These are phyloP conservation scores for Polysphondylium violaceum DNA, from an alignment of 78 protist species.

Conservation along the genomic window DNA sequence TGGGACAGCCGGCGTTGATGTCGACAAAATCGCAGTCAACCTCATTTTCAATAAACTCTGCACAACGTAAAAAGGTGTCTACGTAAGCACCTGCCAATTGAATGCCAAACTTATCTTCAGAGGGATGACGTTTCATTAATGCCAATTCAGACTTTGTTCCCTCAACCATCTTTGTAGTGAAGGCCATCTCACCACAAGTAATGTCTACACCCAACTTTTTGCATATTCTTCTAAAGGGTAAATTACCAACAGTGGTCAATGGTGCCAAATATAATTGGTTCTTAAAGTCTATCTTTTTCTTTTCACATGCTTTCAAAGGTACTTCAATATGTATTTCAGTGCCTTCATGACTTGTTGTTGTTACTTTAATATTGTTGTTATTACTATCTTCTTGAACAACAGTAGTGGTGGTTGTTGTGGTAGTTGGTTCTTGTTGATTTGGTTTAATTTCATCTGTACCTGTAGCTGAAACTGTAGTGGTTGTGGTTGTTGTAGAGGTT, in stretches of 20 bases:
- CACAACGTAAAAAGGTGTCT: constrained; percentile 62
- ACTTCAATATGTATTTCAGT: constrained; percentile 24
- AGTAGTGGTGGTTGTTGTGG: not conserved
- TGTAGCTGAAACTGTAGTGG: not conserved
- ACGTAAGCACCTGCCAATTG: constrained; percentile 89
- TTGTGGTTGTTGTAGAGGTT: not conserved
- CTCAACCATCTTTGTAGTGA: constrained; percentile 81
- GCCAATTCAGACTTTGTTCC: constrained; percentile 89
- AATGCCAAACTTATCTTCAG: constrained; percentile 96
- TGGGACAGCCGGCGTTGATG: constrained; percentile 97
- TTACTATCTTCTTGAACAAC: not conserved
- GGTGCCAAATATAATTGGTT: constrained; percentile 97
- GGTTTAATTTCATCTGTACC: not conserved
- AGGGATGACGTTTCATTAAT: constrained; percentile 86
- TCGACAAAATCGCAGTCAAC: constrained; percentile 91
- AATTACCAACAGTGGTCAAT: constrained; percentile 98
- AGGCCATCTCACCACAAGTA: constrained; percentile 97
- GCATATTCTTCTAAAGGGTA: constrained; percentile 97
- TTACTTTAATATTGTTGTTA: not conserved
- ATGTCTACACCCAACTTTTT: constrained; percentile 86
- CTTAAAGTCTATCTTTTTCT: constrained; percentile 83
- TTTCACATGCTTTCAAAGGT: constrained; percentile 40
- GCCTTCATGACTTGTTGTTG: constrained; percentile 39
- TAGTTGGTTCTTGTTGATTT: not conserved
- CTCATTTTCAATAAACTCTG: constrained; percentile 78